Conservation (phyloP, 495 filamentous ascomycete species). For the Podospora australis region DNA sequence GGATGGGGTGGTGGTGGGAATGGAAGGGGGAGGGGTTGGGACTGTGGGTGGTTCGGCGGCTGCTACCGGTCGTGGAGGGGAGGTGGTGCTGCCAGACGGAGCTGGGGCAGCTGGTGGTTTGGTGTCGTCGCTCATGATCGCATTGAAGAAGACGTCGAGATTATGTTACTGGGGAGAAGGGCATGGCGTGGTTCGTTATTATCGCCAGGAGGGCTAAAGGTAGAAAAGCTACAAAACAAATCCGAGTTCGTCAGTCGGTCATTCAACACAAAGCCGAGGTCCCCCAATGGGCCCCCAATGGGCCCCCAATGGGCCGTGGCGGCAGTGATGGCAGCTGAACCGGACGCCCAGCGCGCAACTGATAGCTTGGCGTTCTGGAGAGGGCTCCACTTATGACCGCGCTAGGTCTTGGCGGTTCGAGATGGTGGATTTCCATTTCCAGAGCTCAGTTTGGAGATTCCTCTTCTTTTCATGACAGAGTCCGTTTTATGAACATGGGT, state of each 20-base stretch:
- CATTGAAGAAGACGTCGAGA: not conserved
- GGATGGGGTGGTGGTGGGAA: not conserved
- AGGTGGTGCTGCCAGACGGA: not conserved
- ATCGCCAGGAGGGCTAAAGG: too few relatives aligned
- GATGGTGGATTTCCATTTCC: too few relatives aligned
- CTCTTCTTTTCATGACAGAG: too few relatives aligned
- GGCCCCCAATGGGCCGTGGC: conserved; percentile 3
- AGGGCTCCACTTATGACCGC: not conserved
- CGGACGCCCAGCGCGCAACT: conserved; percentile 3
- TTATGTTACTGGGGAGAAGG: not conserved
- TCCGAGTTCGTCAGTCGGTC: conserved; percentile 3
- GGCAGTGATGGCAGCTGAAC: not conserved
- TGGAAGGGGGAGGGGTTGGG: not conserved
- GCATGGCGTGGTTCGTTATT: not conserved
- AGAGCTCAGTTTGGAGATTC: too few relatives aligned
- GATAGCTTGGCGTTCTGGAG: not conserved
- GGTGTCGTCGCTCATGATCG: conserved; percentile 1
- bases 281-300: too few relatives aligned
- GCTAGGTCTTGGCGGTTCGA: too few relatives aligned
- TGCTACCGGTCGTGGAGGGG: too few relatives aligned
- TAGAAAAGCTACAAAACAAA: too few relatives aligned
- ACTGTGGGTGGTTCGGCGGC: too few relatives aligned
- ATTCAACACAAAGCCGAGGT: conserved; percentile 13
- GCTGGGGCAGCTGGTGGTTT: not conserved
- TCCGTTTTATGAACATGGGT: too few relatives aligned